Evolutionary conservation across 2,329 filamentous ascomycete genomes (phyloP).

Genomic region (Biscogniauxia mediterranea): DNA sequence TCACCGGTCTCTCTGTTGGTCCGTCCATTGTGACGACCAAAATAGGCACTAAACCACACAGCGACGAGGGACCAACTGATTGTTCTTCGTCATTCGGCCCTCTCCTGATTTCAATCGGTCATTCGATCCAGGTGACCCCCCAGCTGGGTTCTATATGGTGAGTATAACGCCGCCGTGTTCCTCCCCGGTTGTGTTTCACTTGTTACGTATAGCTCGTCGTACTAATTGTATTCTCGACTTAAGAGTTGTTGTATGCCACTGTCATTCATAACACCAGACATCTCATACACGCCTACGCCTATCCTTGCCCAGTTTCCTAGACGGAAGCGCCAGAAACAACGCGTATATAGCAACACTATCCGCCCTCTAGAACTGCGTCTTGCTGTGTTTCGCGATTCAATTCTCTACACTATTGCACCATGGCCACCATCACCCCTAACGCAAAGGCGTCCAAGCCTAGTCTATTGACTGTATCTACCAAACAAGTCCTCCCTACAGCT

Average conservation of each 20-base stretch:
- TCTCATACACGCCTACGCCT: neutral
- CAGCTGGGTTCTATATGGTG: slow-evolving; percentile 7
- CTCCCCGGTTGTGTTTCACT: neutral
- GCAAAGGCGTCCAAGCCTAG: slow-evolving; percentile 16
- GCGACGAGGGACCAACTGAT: neutral
- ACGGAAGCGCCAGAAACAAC: neutral
- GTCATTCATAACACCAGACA: neutral
- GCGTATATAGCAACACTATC: slow-evolving; percentile 14
- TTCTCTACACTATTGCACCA: slow-evolving; percentile 7
- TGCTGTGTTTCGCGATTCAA: neutral
- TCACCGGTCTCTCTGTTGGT: neutral
- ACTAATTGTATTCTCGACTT: neutral
- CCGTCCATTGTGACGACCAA: slow-evolving; percentile 9
- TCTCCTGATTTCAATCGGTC: neutral
- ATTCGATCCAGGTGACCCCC: neutral
- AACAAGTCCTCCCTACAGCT: slow-evolving; percentile 16
- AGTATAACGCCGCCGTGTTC: slow-evolving; percentile 5
- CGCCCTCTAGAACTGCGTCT: slow-evolving; percentile 3
- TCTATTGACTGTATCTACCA: slow-evolving; percentile 22
- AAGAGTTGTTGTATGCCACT: neutral
- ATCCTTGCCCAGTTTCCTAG: neutral
- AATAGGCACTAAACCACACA: neutral
- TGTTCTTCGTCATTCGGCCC: neutral
- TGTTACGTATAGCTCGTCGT: slow-evolving; percentile 4
- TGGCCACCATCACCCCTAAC: slow-evolving; percentile 16